A percentile compares a stretch with the other conserved stretches of the same genome.
These are phyloP conservation scores for Exophiala sp. DNA, from an alignment of 2,329 filamentous ascomycete genomes.

Conservation along the genomic window DNA sequence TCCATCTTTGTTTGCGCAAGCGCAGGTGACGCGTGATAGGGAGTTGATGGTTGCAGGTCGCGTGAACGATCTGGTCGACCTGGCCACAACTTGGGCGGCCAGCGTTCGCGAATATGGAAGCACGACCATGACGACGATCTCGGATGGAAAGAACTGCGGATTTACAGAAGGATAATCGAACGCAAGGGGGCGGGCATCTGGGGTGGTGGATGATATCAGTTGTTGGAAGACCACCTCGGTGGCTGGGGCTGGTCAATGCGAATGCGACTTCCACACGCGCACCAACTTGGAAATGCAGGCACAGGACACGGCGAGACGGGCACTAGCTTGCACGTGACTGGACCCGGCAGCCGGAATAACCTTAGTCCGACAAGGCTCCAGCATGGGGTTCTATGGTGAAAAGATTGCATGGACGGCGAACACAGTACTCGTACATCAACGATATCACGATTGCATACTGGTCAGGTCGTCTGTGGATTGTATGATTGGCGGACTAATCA, in stretches of 20 bases:
- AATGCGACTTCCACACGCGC: not conserved
- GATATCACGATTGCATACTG: not conserved
- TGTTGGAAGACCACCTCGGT: constrained; percentile 3
- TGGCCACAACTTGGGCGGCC: constrained; percentile 20
- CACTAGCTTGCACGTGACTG: not conserved
- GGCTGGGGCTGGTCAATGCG: constrained; percentile 8
- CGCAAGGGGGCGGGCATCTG: constrained; percentile 12
- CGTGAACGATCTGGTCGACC: constrained; percentile 24
- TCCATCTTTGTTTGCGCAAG: constrained; percentile 23
- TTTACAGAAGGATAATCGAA: constrained; percentile 4
- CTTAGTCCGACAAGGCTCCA: not conserved
- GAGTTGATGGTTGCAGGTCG: constrained; percentile 23
- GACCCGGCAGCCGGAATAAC: not conserved
- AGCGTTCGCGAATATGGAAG: constrained; percentile 20
- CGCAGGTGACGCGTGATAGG: constrained; percentile 24
- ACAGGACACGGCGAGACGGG: too few relatives aligned
- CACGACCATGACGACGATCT: constrained; percentile 22
- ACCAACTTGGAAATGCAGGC: not conserved
- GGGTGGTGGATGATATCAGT: constrained; percentile 14
- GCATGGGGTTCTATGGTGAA: not conserved
- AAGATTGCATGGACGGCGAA: not conserved
- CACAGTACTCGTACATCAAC: not conserved
- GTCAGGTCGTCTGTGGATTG: not conserved
- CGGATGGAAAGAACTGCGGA: constrained; percentile 1
- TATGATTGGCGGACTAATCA: too few relatives aligned